Evolutionary conservation across 164 flowering plant species (phyloP).

Genomic region (Stephania japonica): DNA sequence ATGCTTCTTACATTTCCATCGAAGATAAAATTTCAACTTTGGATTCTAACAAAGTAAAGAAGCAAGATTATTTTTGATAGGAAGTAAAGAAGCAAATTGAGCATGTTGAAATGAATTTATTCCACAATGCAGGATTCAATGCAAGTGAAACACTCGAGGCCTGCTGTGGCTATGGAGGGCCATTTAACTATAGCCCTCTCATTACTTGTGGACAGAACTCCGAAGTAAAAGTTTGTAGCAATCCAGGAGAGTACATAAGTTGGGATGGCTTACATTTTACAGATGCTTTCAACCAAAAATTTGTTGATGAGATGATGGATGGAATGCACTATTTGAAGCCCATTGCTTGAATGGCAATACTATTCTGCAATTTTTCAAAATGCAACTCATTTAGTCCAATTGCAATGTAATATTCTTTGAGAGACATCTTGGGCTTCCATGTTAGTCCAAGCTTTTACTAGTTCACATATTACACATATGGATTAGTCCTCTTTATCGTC

Average conservation of each 20-base stretch:
- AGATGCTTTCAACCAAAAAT: conserved; percentile 17
- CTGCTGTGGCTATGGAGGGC: conserved; percentile 22
- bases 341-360: not conserved
- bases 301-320: conserved; percentile 19
- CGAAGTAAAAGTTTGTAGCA: conserved; percentile 19
- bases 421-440: too few species aligned
- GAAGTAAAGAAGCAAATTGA: not conserved
- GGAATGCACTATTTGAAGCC: conserved; percentile 10
- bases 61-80: too few species aligned
- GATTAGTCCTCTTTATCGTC: too few species aligned
- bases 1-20: not conserved
- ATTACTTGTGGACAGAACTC: conserved; percentile 17
- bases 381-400: too few species aligned
- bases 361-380: not conserved
- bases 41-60: not conserved
- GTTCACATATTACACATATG: too few species aligned
- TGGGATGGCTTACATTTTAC: conserved; percentile 26
- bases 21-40: not conserved
- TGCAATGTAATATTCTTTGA: too few species aligned
- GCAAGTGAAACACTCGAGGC: conserved; percentile 17
- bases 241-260: conserved; percentile 18
- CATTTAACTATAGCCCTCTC: conserved; percentile 19
- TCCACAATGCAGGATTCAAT: conserved; percentile 18
- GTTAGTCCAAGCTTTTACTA: too few species aligned
- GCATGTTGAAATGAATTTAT: not conserved